Percentiles rank a stretch among this genome's conserved stretches.
Conservation (phyloP, 2,329 filamentous ascomycete genomes). For the Cladophialophora exuberans region DNA sequence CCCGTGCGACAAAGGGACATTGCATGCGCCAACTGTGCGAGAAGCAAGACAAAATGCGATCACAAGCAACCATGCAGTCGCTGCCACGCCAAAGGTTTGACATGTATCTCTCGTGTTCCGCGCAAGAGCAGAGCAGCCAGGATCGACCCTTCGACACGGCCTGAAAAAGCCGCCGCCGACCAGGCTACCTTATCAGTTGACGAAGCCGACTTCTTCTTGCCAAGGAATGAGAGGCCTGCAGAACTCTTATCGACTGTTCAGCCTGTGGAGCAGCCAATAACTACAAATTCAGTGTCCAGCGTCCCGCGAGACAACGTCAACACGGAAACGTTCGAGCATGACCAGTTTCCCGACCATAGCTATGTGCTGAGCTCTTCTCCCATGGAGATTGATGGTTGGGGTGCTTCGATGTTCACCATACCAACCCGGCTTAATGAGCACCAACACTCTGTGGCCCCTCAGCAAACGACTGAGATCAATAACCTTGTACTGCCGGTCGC, state of each 20-base stretch:
- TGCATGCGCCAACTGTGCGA: constrained; percentile 10
- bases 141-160: no score
- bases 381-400: background rate
- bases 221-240: background rate
- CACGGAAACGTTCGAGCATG: no score
- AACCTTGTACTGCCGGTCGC: background rate
- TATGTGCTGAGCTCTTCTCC: background rate
- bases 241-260: background rate
- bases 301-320: no score
- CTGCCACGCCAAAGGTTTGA: constrained; percentile 1
- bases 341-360: background rate
- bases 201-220: background rate
- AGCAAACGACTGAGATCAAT: background rate
- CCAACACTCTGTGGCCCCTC: background rate
- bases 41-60: constrained; percentile 4
- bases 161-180: no score
- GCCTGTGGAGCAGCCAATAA: background rate
- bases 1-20: background rate
- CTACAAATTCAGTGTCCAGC: background rate
- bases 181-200: background rate
- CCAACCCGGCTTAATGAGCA: background rate
- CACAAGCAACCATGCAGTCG: constrained; percentile 3
- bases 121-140: background rate
- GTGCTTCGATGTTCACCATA: background rate
- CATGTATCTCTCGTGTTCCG: background rate